phyloP scores from a whole-genome alignment of 139 green algal species.

The Chlamydomonas applanata region DNA sequence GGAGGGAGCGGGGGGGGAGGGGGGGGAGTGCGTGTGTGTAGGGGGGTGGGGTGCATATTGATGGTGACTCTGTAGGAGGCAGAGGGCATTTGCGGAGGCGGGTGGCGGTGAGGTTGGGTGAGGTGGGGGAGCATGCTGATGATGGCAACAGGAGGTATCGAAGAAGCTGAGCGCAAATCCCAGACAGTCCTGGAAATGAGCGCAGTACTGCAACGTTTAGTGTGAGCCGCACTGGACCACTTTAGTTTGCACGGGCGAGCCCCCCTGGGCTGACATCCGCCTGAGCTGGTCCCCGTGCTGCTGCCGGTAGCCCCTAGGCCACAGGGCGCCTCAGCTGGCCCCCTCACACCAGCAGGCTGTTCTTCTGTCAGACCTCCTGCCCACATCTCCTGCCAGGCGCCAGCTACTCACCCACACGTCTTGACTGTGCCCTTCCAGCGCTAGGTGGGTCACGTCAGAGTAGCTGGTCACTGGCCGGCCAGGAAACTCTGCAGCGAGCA shows the following conservation, averaged over 20 bases:
- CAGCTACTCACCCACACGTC: not conserved
- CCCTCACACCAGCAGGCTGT: not conserved
- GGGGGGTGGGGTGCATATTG: not conserved
- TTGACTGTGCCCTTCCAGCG: not conserved
- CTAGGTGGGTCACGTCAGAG: not conserved
- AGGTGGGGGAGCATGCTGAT: not conserved
- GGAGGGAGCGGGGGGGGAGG: too few species aligned
- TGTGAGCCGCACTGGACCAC: too few species aligned
- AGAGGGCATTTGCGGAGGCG: not conserved
- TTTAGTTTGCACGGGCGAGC: too few species aligned
- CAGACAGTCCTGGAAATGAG: not conserved
- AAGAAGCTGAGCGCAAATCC: not conserved
- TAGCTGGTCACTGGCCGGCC: not conserved
- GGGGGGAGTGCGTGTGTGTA: too few species aligned
- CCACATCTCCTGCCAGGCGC: not conserved
- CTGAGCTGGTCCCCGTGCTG: not conserved
- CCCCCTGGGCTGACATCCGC: not conserved
- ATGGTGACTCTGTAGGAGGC: not conserved
- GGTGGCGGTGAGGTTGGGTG: not conserved
- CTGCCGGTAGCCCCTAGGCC: too few species aligned
- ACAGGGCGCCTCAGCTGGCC: too few species aligned
- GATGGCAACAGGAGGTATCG: too few species aligned
- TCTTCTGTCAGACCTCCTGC: not conserved
- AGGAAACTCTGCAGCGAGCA: not conserved
- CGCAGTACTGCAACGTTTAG: too few species aligned